Percentiles rank a stretch among this genome's conserved stretches.
phyloP scores from a whole-genome alignment of 768 basidiomycete genomes.

The Leccinum variicolor region DNA sequence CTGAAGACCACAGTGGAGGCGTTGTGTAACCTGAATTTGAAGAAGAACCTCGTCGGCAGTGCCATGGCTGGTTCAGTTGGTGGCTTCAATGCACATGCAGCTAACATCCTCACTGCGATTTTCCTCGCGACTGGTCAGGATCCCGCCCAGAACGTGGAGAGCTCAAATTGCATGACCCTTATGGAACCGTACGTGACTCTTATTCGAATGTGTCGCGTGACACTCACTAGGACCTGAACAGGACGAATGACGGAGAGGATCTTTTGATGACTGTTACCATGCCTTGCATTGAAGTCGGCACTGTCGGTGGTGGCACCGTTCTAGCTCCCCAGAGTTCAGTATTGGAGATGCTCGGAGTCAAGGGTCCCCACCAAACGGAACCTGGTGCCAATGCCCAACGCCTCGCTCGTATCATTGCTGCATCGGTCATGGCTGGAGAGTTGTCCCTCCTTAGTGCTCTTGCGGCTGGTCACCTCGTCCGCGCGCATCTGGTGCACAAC shows the following conservation, averaged over 20 bases:
- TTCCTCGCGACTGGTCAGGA: conserved; percentile 98
- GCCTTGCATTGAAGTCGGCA: conserved; percentile 99
- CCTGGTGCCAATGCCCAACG: conserved; percentile 90
- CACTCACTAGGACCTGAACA: conserved; percentile 28
- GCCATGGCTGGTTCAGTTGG: conserved; percentile 99
- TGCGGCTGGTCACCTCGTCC: conserved; percentile 91
- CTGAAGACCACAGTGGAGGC: conserved; percentile 93
- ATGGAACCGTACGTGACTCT: conserved; percentile 85
- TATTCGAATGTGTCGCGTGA: conserved; percentile 1
- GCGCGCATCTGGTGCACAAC: conserved; percentile 92
- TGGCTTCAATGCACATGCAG: conserved; percentile 98
- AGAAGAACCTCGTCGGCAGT: conserved; percentile 97
- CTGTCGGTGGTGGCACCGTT: conserved; percentile 94
- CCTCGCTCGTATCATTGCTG: conserved; percentile 86
- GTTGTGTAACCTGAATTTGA: conserved; percentile 85
- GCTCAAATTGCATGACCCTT: conserved; percentile 95
- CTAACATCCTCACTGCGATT: conserved; percentile 94
- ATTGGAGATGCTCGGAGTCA: conserved; percentile 91
- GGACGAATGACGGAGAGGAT: conserved; percentile 85
- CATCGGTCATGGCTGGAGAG: conserved; percentile 97
- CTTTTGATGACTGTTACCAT: conserved; percentile 91
- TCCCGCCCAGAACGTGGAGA: conserved; percentile 98
- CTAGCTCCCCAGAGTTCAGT: conserved; percentile 87
- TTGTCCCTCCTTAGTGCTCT: conserved; percentile 88
- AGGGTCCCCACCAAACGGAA: conserved; percentile 79